Base-by-base conservation (phyloP, 2,329 filamentous ascomycete genomes). In the Sporothrix pallida region DNA sequence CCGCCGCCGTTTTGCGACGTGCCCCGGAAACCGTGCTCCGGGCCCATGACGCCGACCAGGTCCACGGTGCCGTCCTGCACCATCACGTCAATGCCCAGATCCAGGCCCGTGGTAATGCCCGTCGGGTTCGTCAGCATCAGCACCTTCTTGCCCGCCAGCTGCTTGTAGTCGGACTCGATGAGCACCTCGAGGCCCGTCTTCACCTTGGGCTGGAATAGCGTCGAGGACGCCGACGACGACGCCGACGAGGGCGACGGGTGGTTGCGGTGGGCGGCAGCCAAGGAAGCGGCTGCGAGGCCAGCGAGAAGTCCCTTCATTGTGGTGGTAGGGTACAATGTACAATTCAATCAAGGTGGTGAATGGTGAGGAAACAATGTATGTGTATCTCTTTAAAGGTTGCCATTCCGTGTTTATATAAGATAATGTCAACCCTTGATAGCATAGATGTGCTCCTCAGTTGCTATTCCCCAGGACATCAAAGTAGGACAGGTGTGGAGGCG, bases 21-120 rank as follows among this genome's bases (percentile, higher is more conserved):
- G 50, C 50, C 50, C 50, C 50, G 50, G 50, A 54, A 54, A 7
- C 50, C 50, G 50, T 54, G 50, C 50, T 54, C 50, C 50, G 50
- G 50, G 50, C 50, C 50, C 50, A 54, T 54, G 15, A 54, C 50
- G 50, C 50, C 50, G 10, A 54, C 50, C 50, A 54, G 50, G 50
- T 54, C 15, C 12, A 54, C 50, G 10, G n/a, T 20, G 50, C 50
- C 50, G 13, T 15, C 50, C 15, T 15, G 13, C 50, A 54, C 50
- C 50, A 54, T 54, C 13, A 54, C 50, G 50, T 54, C 50, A 20
- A 54, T 54, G 50, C 50, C 50, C 50, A 54, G 50, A 6, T 54
- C 50, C 12, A 54, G 50, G 15, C 50, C 50, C 50, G 50, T 54
- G 10, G 50, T 54, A 7, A 54, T 20, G 50, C 50, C 50, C 50